phyloP scores from a whole-genome alignment of 2,329 filamentous ascomycete species.

The Metarhizium rileyi region DNA sequence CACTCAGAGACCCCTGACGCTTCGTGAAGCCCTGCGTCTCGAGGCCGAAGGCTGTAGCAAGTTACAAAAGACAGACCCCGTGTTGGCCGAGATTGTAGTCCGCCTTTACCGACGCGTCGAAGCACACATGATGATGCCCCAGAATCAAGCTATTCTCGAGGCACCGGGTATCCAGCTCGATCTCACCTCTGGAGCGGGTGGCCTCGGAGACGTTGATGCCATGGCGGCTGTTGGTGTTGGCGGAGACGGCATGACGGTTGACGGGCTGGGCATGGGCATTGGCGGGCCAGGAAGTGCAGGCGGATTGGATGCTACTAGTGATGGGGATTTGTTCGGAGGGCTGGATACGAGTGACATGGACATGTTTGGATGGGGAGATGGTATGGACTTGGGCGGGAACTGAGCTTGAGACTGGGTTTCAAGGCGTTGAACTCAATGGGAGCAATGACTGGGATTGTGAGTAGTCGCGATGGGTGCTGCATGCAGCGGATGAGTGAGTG shows the following conservation, averaged over 20 bases:
- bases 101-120: conserved; percentile 56
- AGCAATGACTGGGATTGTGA: not conserved
- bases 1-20: conserved; percentile 40
- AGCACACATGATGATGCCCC: conserved; percentile 45
- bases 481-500: too few relatives aligned
- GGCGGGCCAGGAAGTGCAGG: conserved; percentile 24
- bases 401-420: not conserved
- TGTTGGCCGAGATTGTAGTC: conserved; percentile 50
- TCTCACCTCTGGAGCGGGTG: conserved; percentile 26
- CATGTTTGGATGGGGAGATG: conserved; percentile 32
- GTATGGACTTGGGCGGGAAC: conserved; percentile 22
- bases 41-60: conserved; percentile 48
- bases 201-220: conserved; percentile 31
- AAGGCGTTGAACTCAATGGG: not conserved
- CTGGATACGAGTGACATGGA: conserved; percentile 31
- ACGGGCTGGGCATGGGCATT: conserved; percentile 38
- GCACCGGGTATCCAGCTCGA: conserved; percentile 30
- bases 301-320: conserved; percentile 21
- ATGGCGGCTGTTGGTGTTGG: conserved; percentile 33
- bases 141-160: conserved; percentile 32
- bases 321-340: conserved; percentile 29
- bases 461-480: not conserved
- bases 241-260: conserved; percentile 29
- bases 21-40: conserved; percentile 49
- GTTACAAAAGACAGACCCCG: conserved; percentile 45